phyloP scores from a whole-genome alignment of 1,284 basidiomycete genomes.

The Trichosporon ovoides region DNA sequence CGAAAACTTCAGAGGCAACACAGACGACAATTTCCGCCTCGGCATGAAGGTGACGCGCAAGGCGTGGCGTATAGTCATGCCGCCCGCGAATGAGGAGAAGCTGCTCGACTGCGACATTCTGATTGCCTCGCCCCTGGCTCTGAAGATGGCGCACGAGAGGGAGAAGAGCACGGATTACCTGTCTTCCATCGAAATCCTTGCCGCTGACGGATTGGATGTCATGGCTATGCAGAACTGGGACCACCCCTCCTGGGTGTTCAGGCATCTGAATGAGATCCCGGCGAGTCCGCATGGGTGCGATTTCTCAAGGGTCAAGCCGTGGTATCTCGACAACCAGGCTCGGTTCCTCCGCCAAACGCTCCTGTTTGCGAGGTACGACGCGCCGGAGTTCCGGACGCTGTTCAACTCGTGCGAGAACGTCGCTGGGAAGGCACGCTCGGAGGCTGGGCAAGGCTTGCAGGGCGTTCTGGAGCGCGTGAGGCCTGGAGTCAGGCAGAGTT shows the following conservation, averaged over 20 bases:
- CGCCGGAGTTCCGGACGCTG: constrained; percentile 75
- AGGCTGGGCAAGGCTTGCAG: constrained; percentile 54
- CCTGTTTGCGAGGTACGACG: constrained; percentile 81
- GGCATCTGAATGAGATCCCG: constrained; percentile 78
- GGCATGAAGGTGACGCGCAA: constrained; percentile 91
- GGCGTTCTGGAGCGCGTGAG: constrained; percentile 63
- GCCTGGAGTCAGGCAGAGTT: constrained; percentile 70
- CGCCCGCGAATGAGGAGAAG: constrained; percentile 46
- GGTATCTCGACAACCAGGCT: constrained; percentile 89
- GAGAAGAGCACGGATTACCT: constrained; percentile 87
- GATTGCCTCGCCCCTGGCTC: constrained; percentile 84
- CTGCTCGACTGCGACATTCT: constrained; percentile 74
- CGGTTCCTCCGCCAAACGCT: constrained; percentile 81
- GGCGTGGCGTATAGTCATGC: constrained; percentile 76
- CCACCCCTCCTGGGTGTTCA: constrained; percentile 69
- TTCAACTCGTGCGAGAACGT: constrained; percentile 78
- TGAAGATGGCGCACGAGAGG: constrained; percentile 89
- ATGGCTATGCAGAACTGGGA: constrained; percentile 99
- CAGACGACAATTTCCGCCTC: constrained; percentile 90
- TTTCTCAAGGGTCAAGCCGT: constrained; percentile 96
- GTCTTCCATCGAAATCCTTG: constrained; percentile 84
- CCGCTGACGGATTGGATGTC: constrained; percentile 90
- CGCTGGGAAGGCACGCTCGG: constrained; percentile 70
- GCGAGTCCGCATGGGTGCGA: constrained; percentile 89
- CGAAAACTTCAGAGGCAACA: constrained; percentile 89